Evolutionary conservation across 257 asterid genomes (phyloP).

Genomic region (Solanum lignicaule): DNA sequence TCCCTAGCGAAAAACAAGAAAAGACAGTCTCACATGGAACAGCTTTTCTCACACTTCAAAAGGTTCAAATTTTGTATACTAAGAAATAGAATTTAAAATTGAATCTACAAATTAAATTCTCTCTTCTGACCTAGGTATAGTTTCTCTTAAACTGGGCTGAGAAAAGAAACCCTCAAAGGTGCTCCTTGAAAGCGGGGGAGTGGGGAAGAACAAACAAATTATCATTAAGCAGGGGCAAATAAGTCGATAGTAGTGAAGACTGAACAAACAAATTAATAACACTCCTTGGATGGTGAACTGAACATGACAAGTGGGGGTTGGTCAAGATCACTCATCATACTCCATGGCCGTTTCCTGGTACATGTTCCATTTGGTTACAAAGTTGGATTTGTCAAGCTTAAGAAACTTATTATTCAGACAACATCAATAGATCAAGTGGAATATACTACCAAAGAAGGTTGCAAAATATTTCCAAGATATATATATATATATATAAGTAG

Average conservation of each 20-base stretch:
- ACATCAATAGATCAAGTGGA: neutral
- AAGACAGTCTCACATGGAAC: neutral
- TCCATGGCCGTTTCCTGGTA: neutral
- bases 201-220: neutral
- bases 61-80: neutral
- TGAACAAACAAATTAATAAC: neutral
- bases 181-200: neutral
- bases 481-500: neutral
- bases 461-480: neutral
- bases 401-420: neutral
- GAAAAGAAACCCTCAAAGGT: neutral
- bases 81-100: neutral
- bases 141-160: neutral
- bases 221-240: neutral
- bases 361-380: neutral
- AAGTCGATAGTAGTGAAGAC: neutral
- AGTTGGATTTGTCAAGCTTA: neutral
- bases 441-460: neutral
- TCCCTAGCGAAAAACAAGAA: neutral
- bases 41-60: neutral
- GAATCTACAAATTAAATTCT: neutral
- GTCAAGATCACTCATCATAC: neutral
- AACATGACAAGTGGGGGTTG: neutral
- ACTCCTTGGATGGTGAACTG: neutral
- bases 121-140: neutral